Conservation (phyloP, 352 stramenopile genomes). For the Phytophthora brassicae region DNA sequence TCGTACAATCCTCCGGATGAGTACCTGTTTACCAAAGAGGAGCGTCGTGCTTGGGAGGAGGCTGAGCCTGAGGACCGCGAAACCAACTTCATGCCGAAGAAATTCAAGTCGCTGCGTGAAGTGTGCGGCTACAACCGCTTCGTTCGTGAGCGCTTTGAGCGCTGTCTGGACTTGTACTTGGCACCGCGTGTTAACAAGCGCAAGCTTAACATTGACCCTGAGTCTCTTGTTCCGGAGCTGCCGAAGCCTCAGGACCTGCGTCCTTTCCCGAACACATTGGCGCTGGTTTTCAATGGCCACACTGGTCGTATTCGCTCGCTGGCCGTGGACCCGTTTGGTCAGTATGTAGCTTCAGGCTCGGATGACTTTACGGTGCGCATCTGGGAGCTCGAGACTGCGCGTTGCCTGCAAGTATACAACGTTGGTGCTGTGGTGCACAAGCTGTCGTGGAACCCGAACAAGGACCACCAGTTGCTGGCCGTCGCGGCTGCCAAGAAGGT, state of each 20-base stretch:
- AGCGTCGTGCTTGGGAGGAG: conserved; percentile 94
- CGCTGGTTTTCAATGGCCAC: conserved; percentile 88
- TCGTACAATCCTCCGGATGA: conserved; percentile 99
- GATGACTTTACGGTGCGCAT: conserved; percentile 96
- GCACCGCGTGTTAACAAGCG: conserved; percentile 95
- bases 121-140: conserved; percentile 97
- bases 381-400: conserved; percentile 96
- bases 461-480: conserved; percentile 94
- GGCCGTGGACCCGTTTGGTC: conserved; percentile 93
- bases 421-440: conserved; percentile 89
- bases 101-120: conserved; percentile 96
- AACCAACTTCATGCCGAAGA: conserved; percentile 97
- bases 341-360: conserved; percentile 96
- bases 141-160: conserved; percentile 98
- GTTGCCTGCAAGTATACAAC: conserved; percentile 92
- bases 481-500: conserved; percentile 91
- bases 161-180: conserved; percentile 99
- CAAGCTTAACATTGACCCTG: conserved; percentile 98
- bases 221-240: conserved; percentile 95
- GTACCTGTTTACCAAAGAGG: conserved; percentile 97
- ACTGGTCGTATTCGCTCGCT: conserved; percentile 92
- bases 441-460: conserved; percentile 97
- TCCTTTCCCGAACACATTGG: conserved; percentile 97
- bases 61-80: conserved; percentile 95
- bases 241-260: conserved; percentile 96